phyloP scores from a whole-genome alignment of 2,329 filamentous ascomycete species.

The Fusarium annulatum region DNA sequence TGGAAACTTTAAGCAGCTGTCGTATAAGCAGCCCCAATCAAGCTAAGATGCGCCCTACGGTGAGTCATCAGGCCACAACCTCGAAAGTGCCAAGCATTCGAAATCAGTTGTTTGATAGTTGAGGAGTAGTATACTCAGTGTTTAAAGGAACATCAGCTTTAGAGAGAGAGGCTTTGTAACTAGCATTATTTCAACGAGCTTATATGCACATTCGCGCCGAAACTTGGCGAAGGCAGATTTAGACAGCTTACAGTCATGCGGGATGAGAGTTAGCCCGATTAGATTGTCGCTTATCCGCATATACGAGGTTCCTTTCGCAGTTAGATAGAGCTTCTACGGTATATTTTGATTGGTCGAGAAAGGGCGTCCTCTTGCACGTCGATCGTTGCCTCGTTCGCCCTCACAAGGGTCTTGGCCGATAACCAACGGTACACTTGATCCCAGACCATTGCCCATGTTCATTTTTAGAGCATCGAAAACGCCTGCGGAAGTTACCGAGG shows the following conservation, averaged over 20 bases:
- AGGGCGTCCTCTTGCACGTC: not conserved
- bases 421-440: not conserved
- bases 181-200: not conserved
- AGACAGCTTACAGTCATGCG: not conserved
- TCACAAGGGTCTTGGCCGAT: not conserved
- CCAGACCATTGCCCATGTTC: not conserved
- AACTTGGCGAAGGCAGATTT: not conserved
- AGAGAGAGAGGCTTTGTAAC: not conserved
- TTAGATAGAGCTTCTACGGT: fast-evolving
- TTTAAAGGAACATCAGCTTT: fast-evolving
- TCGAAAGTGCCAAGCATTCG: too few species aligned
- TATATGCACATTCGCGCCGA: not conserved
- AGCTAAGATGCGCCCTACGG: not conserved
- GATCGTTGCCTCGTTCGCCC: not conserved
- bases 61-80: not conserved
- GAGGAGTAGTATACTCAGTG: fast-evolving
- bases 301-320: not conserved
- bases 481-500: fast-evolving
- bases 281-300: too few species aligned
- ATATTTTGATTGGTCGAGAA: not conserved
- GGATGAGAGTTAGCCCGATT: not conserved
- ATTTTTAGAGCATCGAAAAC: not conserved
- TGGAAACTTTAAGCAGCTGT: not conserved
- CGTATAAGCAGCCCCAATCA: not conserved
- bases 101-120: too few species aligned